A percentile compares a stretch with the other conserved stretches of the same genome.
phyloP scores from a whole-genome alignment of 768 basidiomycete genomes.

The Antrodiella citrinella region DNA sequence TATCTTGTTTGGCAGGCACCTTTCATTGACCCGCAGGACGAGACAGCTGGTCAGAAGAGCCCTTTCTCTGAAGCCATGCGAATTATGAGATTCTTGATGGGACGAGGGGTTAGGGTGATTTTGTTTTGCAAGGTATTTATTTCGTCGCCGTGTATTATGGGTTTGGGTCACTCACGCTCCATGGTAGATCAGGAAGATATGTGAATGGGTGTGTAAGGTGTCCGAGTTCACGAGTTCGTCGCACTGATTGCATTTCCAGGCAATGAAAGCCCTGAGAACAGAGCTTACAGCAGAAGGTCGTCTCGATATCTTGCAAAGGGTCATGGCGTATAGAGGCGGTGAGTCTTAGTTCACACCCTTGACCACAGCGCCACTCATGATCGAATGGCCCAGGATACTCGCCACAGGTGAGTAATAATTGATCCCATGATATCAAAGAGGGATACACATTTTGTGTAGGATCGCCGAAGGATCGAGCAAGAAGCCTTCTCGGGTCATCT shows the following conservation, averaged over 20 bases:
- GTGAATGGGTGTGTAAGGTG: conserved; percentile 55
- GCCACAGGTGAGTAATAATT: conserved; percentile 38
- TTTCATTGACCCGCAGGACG: conserved; percentile 44
- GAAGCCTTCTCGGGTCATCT: conserved; percentile 82
- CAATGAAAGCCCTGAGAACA: conserved; percentile 68
- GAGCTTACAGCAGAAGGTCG: conserved; percentile 71
- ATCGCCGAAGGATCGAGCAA: conserved; percentile 74
- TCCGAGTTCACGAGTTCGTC: neutral
- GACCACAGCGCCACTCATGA: neutral
- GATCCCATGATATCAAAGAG: neutral
- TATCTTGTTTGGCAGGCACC: conserved; percentile 74
- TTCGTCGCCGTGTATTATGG: too few species aligned
- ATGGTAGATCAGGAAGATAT: conserved; percentile 72
- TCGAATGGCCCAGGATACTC: conserved; percentile 49
- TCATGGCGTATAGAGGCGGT: conserved; percentile 84
- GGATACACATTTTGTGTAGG: conserved; percentile 31
- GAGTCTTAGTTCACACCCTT: conserved; percentile 11
- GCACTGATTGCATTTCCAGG: conserved; percentile 30
- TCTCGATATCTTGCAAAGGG: conserved; percentile 62
- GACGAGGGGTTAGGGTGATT: conserved; percentile 70
- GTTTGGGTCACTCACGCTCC: neutral
- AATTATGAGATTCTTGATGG: conserved; percentile 78
- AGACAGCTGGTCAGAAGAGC: conserved; percentile 44
- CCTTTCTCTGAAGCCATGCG: conserved; percentile 60
- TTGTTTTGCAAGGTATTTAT: conserved; percentile 86